Evolutionary conservation across 1,284 basidiomycete species (phyloP).

Genomic region (Lentinus polychrous): DNA sequence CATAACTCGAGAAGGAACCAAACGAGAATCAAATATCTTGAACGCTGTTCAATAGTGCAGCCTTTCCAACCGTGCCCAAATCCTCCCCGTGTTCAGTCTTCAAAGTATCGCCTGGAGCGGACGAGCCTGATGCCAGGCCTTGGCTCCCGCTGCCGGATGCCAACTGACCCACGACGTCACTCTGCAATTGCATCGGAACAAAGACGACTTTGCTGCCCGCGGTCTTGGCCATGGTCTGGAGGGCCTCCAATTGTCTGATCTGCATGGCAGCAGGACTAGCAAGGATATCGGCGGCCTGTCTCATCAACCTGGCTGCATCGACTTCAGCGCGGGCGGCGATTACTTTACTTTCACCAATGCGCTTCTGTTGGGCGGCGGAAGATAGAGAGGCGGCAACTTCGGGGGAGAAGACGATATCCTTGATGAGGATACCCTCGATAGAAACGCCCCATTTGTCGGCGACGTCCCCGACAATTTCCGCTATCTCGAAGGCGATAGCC

Average conservation of each 20-base stretch:
- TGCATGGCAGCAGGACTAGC: constrained; percentile 95
- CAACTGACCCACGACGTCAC: constrained; percentile 55
- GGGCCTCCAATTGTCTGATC: constrained; percentile 89
- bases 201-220: constrained; percentile 86
- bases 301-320: constrained; percentile 90
- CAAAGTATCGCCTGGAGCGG: constrained; percentile 18
- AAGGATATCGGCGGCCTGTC: constrained; percentile 88
- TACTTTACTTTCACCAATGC: constrained; percentile 93
- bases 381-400: constrained; percentile 92
- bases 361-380: constrained; percentile 90
- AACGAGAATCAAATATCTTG: constrained; percentile 23
- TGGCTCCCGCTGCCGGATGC: constrained; percentile 9
- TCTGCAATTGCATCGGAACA: constrained; percentile 88
- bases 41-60: constrained; percentile 47
- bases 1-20: too few species aligned
- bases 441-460: constrained; percentile 92
- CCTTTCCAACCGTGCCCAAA: constrained; percentile 39
- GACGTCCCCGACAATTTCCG: constrained; percentile 85
- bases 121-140: constrained; percentile 10
- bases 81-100: constrained; percentile 38
- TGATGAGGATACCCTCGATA: constrained; percentile 92
- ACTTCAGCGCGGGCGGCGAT: constrained; percentile 96
- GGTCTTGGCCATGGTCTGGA: constrained; percentile 68
- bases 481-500: constrained; percentile 92
- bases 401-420: constrained; percentile 88